These are phyloP conservation scores for Xylariomycetidae sp. DNA, from an alignment of 2,329 filamentous ascomycete genomes.

Conservation along the genomic window DNA sequence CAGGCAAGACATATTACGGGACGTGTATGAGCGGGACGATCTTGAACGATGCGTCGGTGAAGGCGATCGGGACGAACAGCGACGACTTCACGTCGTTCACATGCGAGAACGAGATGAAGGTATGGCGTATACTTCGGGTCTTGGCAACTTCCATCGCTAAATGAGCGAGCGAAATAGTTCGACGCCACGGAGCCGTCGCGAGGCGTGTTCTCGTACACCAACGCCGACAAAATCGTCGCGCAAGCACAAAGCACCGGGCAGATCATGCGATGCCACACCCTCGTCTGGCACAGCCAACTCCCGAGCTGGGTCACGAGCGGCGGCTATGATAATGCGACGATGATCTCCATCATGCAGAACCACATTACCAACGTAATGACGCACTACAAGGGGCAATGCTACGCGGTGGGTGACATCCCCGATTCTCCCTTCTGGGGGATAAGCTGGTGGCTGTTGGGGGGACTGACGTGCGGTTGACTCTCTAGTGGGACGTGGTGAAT, in stretches of 20 bases:
- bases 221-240: constrained; percentile 29
- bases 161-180: too few species aligned
- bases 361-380: constrained; percentile 43
- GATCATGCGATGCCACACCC: constrained; percentile 46
- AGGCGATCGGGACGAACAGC: constrained; percentile 1
- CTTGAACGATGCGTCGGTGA: neutral
- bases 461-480: too few species aligned
- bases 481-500: constrained; percentile 56
- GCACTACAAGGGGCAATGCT: constrained; percentile 43
- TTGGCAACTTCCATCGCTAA: too few species aligned
- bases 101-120: constrained; percentile 3
- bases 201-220: constrained; percentile 3
- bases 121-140: neutral
- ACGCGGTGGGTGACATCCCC: too few species aligned
- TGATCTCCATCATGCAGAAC: constrained; percentile 45
- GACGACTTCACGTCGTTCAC: constrained; percentile 2
- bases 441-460: too few species aligned
- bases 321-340: constrained; percentile 22
- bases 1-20: too few species aligned
- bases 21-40: neutral
- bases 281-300: constrained; percentile 14
- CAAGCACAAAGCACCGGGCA: constrained; percentile 28
- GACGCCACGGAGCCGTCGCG: constrained; percentile 1
- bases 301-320: constrained; percentile 43
- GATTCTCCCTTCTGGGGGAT: too few species aligned